Evolutionary conservation across 78 protist species (phyloP).

Genomic region (Thecamonas trahens): DNA sequence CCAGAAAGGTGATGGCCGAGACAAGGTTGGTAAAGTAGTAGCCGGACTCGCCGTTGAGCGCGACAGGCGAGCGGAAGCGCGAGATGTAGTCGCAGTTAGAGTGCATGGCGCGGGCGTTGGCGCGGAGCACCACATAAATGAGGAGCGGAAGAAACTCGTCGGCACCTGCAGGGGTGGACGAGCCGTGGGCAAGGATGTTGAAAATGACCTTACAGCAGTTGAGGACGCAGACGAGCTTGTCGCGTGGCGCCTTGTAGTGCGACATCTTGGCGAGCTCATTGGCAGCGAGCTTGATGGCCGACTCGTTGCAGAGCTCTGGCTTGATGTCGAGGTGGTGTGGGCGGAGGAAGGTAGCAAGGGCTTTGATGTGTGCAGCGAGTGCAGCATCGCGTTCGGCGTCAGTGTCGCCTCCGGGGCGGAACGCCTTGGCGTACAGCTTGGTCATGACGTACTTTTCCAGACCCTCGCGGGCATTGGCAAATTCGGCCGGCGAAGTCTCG

Average conservation of each 20-base stretch:
- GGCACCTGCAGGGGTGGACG: slow-evolving; percentile 17
- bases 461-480: slow-evolving; percentile 17
- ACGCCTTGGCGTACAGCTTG: background rate
- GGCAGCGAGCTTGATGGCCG: background rate
- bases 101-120: slow-evolving; percentile 56
- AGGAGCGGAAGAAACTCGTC: slow-evolving; percentile 74
- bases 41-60: slow-evolving; percentile 38
- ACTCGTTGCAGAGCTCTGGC: background rate
- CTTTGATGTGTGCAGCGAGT: background rate
- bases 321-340: slow-evolving; percentile 20
- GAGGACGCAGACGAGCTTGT: slow-evolving; percentile 62
- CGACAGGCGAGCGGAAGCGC: slow-evolving; percentile 36
- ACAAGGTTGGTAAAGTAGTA: slow-evolving; percentile 56
- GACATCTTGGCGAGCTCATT: background rate
- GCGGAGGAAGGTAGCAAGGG: background rate
- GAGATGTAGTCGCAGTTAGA: slow-evolving; percentile 36
- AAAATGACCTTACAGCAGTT: slow-evolving; percentile 66
- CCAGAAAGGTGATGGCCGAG: slow-evolving; percentile 43
- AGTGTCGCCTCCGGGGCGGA: background rate
- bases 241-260: slow-evolving; percentile 64
- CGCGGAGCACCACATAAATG: slow-evolving; percentile 53
- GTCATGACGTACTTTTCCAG: slow-evolving; percentile 11
- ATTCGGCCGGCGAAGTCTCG: background rate
- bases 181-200: background rate
- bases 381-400: background rate